Conservation (phyloP, 768 basidiomycete species). For the Leccinum incarnatum region DNA sequence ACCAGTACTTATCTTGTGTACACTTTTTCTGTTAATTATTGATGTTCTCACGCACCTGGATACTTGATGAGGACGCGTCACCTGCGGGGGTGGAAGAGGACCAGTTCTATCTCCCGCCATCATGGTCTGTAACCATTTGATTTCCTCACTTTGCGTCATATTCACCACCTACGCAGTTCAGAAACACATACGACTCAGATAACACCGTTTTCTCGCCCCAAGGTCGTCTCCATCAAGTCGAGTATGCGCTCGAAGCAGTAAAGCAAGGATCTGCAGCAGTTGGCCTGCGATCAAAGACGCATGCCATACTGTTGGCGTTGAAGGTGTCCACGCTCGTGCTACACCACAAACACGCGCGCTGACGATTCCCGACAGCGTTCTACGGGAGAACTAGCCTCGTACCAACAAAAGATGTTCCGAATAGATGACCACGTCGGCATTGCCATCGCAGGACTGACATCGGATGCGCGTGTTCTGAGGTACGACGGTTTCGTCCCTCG, state of each 20-base stretch:
- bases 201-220: slow-evolving; percentile 97
- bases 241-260: slow-evolving; percentile 98
- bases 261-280: slow-evolving; percentile 99
- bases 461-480: slow-evolving; percentile 97
- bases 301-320: slow-evolving; percentile 86
- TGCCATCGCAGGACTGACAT: slow-evolving; percentile 97
- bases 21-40: slow-evolving; percentile 11
- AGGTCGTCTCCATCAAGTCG: slow-evolving; percentile 95
- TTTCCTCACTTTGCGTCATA: neutral
- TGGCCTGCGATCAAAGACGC: slow-evolving; percentile 92
- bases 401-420: slow-evolving; percentile 99
- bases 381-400: slow-evolving; percentile 96
- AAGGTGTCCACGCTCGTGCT: slow-evolving; percentile 56
- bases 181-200: slow-evolving; percentile 98
- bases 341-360: neutral
- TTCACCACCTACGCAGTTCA: slow-evolving; percentile 52
- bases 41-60: slow-evolving; percentile 19
- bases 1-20: slow-evolving; percentile 2
- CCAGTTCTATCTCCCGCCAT: slow-evolving; percentile 15
- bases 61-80: slow-evolving; percentile 34
- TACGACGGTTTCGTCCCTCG: slow-evolving; percentile 26
- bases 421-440: slow-evolving; percentile 99
- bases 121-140: slow-evolving; percentile 29
- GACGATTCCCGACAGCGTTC: slow-evolving; percentile 65
- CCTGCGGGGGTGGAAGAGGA: slow-evolving; percentile 6